A percentile compares a stretch with the other conserved stretches of the same genome.
These are phyloP conservation scores for Penicillium turbatum DNA, from an alignment of 495 filamentous ascomycete genomes.

Conservation along the genomic window DNA sequence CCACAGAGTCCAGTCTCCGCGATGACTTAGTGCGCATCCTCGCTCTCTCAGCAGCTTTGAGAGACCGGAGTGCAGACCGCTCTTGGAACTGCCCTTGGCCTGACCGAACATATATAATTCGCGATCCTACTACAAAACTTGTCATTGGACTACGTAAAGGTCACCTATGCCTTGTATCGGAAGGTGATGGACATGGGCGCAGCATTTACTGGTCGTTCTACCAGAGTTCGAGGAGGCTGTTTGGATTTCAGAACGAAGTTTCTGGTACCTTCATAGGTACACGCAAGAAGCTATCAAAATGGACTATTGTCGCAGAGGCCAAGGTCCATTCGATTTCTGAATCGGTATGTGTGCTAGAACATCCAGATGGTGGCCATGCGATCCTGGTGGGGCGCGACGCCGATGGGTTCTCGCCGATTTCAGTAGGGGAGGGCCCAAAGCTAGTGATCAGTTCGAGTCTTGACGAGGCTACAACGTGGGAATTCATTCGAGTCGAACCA, in stretches of 20 bases:
- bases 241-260: not conserved
- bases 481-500: not conserved
- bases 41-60: too few species aligned
- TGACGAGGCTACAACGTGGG: not conserved
- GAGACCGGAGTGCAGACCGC: not conserved
- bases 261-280: not conserved
- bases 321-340: not conserved
- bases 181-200: not conserved
- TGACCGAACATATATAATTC: not conserved
- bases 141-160: not conserved
- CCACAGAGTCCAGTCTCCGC: too few species aligned
- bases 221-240: not conserved
- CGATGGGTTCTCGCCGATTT: not conserved
- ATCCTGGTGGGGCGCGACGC: not conserved
- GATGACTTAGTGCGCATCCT: too few species aligned
- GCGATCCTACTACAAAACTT: not conserved
- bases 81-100: not conserved
- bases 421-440: not conserved
- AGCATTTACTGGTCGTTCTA: not conserved
- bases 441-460: not conserved
- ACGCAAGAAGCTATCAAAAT: not conserved
- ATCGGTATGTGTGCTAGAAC: not conserved
- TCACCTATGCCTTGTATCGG: not conserved
- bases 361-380: not conserved
- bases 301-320: not conserved